Evolutionary conservation across 2,329 filamentous ascomycete genomes (phyloP).

Genomic region (Fusarium metavorans): DNA sequence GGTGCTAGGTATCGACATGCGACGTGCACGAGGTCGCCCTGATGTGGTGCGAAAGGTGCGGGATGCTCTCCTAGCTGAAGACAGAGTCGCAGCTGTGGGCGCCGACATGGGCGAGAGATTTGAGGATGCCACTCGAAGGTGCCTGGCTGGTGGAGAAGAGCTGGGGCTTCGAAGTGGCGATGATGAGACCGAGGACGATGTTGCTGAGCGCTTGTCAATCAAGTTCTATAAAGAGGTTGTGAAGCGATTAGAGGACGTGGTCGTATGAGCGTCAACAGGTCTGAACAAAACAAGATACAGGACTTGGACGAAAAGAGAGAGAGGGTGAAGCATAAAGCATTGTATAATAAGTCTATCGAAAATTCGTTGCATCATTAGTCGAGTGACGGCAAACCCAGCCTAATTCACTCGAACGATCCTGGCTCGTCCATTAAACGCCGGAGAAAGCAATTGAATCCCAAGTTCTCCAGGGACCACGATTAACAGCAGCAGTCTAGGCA

Average conservation of each 20-base stretch:
- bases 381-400: neutral
- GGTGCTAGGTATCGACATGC: conserved; percentile 55
- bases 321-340: neutral
- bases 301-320: neutral
- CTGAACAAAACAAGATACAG: neutral
- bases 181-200: conserved; percentile 56
- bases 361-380: conserved; percentile 20
- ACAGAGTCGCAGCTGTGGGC: conserved; percentile 50
- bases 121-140: conserved; percentile 52
- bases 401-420: conserved; percentile 1
- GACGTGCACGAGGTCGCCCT: conserved; percentile 49
- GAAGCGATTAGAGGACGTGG: conserved; percentile 54
- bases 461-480: conserved; percentile 18
- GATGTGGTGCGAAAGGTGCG: conserved; percentile 53
- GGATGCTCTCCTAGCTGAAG: conserved; percentile 47
- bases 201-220: conserved; percentile 55
- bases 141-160: conserved; percentile 52
- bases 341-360: conserved; percentile 7
- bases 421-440: conserved; percentile 41
- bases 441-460: conserved; percentile 3
- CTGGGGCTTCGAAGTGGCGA: conserved; percentile 53
- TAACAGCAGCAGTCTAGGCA: conserved; percentile 50
- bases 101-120: conserved; percentile 56
- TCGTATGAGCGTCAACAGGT: conserved; percentile 42
- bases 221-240: conserved; percentile 59